Conservation (phyloP, 2,329 filamentous ascomycete species). For the Cadophora luteo-olivacea region DNA sequence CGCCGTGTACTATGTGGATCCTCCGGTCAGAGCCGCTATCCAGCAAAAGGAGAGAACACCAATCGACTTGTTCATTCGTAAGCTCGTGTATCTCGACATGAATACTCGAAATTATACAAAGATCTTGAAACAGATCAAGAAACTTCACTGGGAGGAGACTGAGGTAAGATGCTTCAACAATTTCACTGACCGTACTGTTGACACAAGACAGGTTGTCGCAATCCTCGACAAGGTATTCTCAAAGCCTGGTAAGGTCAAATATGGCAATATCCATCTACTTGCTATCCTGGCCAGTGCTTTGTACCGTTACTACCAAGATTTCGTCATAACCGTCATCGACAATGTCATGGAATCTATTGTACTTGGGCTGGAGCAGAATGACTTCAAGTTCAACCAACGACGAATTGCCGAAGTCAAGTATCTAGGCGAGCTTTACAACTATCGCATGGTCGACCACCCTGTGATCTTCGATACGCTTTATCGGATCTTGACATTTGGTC, state of each 20-base stretch:
- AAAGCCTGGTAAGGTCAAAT: conserved; percentile 96
- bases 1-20: conserved; percentile 96
- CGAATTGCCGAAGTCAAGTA: conserved; percentile 96
- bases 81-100: conserved; percentile 91
- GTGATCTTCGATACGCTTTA: conserved; percentile 96
- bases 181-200: conserved; percentile 28
- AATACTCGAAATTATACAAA: conserved; percentile 94
- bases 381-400: conserved; percentile 96
- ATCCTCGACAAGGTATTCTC: conserved; percentile 83
- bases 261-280: conserved; percentile 92
- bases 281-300: conserved; percentile 88
- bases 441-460: conserved; percentile 93
- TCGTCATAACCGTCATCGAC: conserved; percentile 91
- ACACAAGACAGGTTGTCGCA: conserved; percentile 39
- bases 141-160: conserved; percentile 95
- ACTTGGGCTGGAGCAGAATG: conserved; percentile 90
- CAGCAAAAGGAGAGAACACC: conserved; percentile 96
- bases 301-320: conserved; percentile 89
- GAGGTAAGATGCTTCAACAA: conserved; percentile 59
- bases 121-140: conserved; percentile 90
- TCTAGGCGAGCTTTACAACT: conserved; percentile 95
- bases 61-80: conserved; percentile 90
- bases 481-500: conserved; percentile 91
- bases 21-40: conserved; percentile 90
- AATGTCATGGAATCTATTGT: conserved; percentile 88